These are phyloP conservation scores for Carex parvula DNA, from an alignment of 176 grass and related monocot genomes.

Conservation along the genomic window DNA sequence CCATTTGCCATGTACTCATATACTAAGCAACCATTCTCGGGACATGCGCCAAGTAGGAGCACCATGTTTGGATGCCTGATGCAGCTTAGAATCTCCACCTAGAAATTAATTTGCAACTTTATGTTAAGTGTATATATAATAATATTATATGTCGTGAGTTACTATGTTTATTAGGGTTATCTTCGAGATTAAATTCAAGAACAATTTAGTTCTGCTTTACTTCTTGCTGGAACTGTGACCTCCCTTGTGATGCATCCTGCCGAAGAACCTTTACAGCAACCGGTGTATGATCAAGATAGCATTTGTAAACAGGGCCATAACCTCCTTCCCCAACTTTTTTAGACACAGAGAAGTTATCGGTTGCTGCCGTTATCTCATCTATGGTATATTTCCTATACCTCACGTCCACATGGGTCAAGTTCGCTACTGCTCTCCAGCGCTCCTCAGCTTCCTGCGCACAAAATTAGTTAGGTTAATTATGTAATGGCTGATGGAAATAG, in stretches of 20 bases:
- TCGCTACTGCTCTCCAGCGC: slow-evolving; percentile 19
- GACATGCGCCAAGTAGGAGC: slow-evolving; percentile 43
- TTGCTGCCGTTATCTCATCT: slow-evolving; percentile 39
- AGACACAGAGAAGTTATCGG: slow-evolving; percentile 8
- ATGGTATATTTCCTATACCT: slow-evolving; percentile 45
- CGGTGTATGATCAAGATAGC: slow-evolving; percentile 41
- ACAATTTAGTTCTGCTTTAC: background rate
- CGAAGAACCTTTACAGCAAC: slow-evolving; percentile 45
- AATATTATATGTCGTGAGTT: background rate
- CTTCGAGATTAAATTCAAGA: background rate
- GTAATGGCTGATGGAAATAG: background rate
- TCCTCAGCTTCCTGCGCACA: slow-evolving; percentile 17
- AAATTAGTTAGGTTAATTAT: background rate
- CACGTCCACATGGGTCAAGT: background rate
- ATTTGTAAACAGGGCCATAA: slow-evolving; percentile 41
- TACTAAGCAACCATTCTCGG: slow-evolving; percentile 41
- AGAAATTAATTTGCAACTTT: slow-evolving; percentile 26
- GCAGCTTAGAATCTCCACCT: slow-evolving; percentile 43
- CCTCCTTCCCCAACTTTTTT: slow-evolving; percentile 45
- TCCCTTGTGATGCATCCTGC: slow-evolving; percentile 37
- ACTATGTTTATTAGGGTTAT: background rate
- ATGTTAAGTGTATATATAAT: background rate
- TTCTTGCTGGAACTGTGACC: slow-evolving; percentile 42
- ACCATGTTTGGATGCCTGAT: slow-evolving; percentile 51
- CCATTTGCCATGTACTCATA: slow-evolving; percentile 49